Base-by-base conservation (phyloP, 1,284 basidiomycete species). In the Sanghuangporus weigelae region DNA sequence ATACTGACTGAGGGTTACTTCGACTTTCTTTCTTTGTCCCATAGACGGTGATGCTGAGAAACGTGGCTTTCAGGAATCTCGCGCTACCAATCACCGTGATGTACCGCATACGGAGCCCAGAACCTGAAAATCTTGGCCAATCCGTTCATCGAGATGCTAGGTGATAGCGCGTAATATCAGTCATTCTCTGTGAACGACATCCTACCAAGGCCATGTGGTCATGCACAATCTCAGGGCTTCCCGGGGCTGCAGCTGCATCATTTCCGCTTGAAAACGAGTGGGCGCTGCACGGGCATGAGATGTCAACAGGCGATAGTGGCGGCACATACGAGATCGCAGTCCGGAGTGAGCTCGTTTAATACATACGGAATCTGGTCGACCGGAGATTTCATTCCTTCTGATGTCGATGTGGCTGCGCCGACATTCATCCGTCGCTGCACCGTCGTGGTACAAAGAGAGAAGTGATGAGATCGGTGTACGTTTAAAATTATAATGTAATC, bases 401-500 rank as follows among this genome's bases (percentile, higher is more conserved):
- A 35, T 36, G 53, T 38, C 36, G 53, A 54, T 54, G 53, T 54
- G 35, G 53, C 35, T 31, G 12, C 31, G 38, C 26, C 50, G 26
- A 35, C 16, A 54, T 38, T 14, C 31, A 54, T 1, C 2, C 31
- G 53, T 19, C 53, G 19, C 53, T 36, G 26, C 53, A n/a, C 14
- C 53, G 53, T 54, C 31, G 53, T 54, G 53, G 53, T 54, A 54
- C 53, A 54, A 54, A 54, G 36, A 54, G n/a, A 38, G 53, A 54
- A 5, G 16, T 38, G 36, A 36, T 54, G 53, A 54, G 31, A 54
- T 36, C n/a, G 12, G 53, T 2, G 2, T 35, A 11, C 53, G 31
- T 38, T 26, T 54, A 54, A 5, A 54, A 19, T 36, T 38, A 19
- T 23, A 54, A 7, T 7, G 6, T 12, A 12, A 36, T 7, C 48